phyloP scores from a whole-genome alignment of 2,329 filamentous ascomycete genomes.

The Cladosporium sp. region DNA sequence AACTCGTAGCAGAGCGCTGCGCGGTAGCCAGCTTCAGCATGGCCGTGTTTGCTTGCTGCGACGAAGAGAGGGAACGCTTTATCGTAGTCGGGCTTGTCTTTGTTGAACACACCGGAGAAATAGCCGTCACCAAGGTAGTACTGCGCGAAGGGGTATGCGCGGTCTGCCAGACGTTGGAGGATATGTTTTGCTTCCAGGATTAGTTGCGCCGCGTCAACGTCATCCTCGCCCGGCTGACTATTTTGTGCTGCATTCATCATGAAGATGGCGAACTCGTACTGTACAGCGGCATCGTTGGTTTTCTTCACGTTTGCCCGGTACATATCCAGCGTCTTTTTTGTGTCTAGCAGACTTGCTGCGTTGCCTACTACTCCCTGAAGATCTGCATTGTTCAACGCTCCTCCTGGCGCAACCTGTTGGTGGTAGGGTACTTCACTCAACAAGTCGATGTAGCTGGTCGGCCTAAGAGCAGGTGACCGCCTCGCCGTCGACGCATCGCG shows the following conservation, averaged over 20 bases:
- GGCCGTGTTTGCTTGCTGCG: conserved; percentile 91
- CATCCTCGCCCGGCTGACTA: conserved; percentile 48
- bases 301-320: conserved; percentile 97
- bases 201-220: conserved; percentile 58
- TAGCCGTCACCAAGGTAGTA: conserved; percentile 96
- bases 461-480: conserved; percentile 58
- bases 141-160: conserved; percentile 92
- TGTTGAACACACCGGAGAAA: conserved; percentile 91
- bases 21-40: conserved; percentile 93
- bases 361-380: conserved; percentile 77
- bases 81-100: conserved; percentile 88
- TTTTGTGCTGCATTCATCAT: conserved; percentile 88
- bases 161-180: conserved; percentile 79
- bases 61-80: conserved; percentile 91
- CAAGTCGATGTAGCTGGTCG: conserved; percentile 62
- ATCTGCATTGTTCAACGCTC: conserved; percentile 74
- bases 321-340: conserved; percentile 95
- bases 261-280: conserved; percentile 96
- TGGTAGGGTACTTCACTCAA: conserved; percentile 70
- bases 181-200: conserved; percentile 87
- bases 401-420: conserved; percentile 67
- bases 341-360: conserved; percentile 86
- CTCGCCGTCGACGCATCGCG: conserved; percentile 54
- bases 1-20: conserved; percentile 96
- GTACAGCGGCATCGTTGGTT: conserved; percentile 82